A percentile compares a stretch with the other conserved stretches of the same genome.
Evolutionary conservation across 768 basidiomycete species (phyloP).

Genomic region (Fistulinella prunicolor): DNA sequence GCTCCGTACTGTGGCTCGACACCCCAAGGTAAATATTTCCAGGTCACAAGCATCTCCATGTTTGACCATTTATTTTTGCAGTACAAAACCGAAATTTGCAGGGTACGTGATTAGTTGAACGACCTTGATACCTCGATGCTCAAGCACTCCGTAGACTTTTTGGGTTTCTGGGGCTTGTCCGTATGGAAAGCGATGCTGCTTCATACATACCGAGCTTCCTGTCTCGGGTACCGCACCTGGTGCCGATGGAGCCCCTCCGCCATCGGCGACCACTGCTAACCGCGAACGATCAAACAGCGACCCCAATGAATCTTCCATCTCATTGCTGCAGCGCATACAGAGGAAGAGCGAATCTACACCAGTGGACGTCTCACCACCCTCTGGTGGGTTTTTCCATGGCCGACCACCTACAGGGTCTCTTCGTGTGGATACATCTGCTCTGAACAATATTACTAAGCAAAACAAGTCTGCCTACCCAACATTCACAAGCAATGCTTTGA

Average conservation of each 20-base stretch:
- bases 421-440: constrained; percentile 69
- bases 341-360: constrained; percentile 60
- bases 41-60: not conserved
- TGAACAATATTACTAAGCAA: constrained; percentile 60
- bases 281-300: constrained; percentile 78
- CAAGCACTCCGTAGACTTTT: constrained; percentile 59
- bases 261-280: constrained; percentile 49
- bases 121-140: not conserved
- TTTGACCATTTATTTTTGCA: constrained; percentile 30
- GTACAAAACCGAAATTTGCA: constrained; percentile 95
- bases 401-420: constrained; percentile 69
- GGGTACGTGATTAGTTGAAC: constrained; percentile 46
- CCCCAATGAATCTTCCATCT: constrained; percentile 67
- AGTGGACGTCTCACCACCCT: constrained; percentile 45
- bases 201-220: constrained; percentile 88
- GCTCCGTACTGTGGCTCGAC: constrained; percentile 76
- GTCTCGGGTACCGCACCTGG: constrained; percentile 56
- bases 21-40: constrained; percentile 69
- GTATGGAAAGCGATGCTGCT: constrained; percentile 90
- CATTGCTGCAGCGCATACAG: constrained; percentile 76
- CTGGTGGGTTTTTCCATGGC: constrained; percentile 48
- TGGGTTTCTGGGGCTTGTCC: constrained; percentile 94
- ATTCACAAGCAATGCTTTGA: constrained; percentile 45
- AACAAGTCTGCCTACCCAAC: constrained; percentile 85
- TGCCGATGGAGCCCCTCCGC: constrained; percentile 51